phyloP scores from a whole-genome alignment of 2,329 filamentous ascomycete species.

The Colletotrichum limetticola region DNA sequence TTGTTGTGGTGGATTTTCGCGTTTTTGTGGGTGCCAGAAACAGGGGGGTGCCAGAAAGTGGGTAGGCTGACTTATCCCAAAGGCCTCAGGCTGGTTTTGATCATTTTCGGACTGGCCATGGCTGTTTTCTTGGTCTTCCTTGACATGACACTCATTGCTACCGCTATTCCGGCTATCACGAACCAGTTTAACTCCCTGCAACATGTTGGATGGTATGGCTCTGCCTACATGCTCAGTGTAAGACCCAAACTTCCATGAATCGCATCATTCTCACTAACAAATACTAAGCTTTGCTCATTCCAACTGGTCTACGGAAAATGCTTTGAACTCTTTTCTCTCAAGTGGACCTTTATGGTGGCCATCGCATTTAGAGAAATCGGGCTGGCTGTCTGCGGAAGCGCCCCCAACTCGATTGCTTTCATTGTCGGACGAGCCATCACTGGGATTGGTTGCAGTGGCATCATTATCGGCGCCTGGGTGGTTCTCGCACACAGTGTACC shows the following conservation, averaged over 20 bases:
- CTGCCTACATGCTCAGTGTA: slow-evolving; percentile 56
- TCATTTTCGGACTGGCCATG: slow-evolving; percentile 61
- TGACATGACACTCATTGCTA: slow-evolving; percentile 36
- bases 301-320: slow-evolving; percentile 43
- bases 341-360: slow-evolving; percentile 40
- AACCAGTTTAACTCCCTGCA: slow-evolving; percentile 59
- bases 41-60: too few relatives aligned
- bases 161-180: slow-evolving; percentile 60
- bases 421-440: slow-evolving; percentile 51
- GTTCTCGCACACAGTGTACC: slow-evolving; percentile 53
- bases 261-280: slow-evolving; percentile 13
- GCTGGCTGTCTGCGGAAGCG: slow-evolving; percentile 39
- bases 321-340: slow-evolving; percentile 44
- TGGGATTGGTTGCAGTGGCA: slow-evolving; percentile 48
- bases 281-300: slow-evolving; percentile 38
- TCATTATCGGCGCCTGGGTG: slow-evolving; percentile 46
- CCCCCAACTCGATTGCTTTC: slow-evolving; percentile 46
- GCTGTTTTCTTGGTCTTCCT: slow-evolving; percentile 62
- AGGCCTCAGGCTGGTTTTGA: slow-evolving; percentile 54
- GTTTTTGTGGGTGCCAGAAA: too few relatives aligned
- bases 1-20: too few relatives aligned
- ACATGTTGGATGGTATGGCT: slow-evolving; percentile 68
- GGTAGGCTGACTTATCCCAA: too few relatives aligned
- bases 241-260: slow-evolving; percentile 31
- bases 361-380: slow-evolving; percentile 41